Evolutionary conservation across 2,329 filamentous ascomycete species (phyloP).

Genomic region (Paecilomyces formosus): DNA sequence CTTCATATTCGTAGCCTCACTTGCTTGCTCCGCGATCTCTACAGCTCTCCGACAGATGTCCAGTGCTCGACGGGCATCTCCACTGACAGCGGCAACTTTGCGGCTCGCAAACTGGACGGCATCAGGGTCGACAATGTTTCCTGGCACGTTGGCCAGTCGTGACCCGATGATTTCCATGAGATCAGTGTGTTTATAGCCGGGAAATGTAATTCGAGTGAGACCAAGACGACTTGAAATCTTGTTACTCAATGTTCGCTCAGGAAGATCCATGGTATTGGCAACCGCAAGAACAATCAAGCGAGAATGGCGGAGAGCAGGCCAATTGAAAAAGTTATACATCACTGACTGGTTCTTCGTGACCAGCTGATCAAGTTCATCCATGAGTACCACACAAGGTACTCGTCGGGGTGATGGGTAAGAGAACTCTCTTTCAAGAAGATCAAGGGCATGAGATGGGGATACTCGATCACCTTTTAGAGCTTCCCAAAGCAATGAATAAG

Average conservation of each 20-base stretch:
- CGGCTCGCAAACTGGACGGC: slow-evolving; percentile 93
- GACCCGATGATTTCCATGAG: slow-evolving; percentile 96
- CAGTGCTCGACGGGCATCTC: slow-evolving; percentile 82
- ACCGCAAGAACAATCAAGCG: slow-evolving; percentile 93
- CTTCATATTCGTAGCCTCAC: slow-evolving; percentile 27
- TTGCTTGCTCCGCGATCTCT: slow-evolving; percentile 80
- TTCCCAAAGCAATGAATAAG: slow-evolving; percentile 93
- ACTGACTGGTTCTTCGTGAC: slow-evolving; percentile 99
- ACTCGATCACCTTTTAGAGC: slow-evolving; percentile 89
- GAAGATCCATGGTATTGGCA: slow-evolving; percentile 97
- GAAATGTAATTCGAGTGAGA: slow-evolving; percentile 90
- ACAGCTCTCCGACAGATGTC: slow-evolving; percentile 95
- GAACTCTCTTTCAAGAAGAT: slow-evolving; percentile 87
- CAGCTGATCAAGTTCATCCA: slow-evolving; percentile 97
- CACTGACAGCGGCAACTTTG: slow-evolving; percentile 93
- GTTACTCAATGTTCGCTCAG: slow-evolving; percentile 91
- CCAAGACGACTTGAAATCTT: slow-evolving; percentile 93
- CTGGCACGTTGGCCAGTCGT: slow-evolving; percentile 79
- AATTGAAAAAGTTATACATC: slow-evolving; percentile 99
- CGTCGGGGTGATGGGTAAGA: slow-evolving; percentile 81
- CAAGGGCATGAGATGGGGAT: slow-evolving; percentile 81
- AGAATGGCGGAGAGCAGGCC: slow-evolving; percentile 86
- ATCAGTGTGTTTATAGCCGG: slow-evolving; percentile 94
- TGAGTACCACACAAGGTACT: slow-evolving; percentile 91
- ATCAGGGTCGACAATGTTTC: slow-evolving; percentile 83